These are phyloP conservation scores for Phytophthora tubulina DNA, from an alignment of 352 stramenopile species.

Conservation along the genomic window DNA sequence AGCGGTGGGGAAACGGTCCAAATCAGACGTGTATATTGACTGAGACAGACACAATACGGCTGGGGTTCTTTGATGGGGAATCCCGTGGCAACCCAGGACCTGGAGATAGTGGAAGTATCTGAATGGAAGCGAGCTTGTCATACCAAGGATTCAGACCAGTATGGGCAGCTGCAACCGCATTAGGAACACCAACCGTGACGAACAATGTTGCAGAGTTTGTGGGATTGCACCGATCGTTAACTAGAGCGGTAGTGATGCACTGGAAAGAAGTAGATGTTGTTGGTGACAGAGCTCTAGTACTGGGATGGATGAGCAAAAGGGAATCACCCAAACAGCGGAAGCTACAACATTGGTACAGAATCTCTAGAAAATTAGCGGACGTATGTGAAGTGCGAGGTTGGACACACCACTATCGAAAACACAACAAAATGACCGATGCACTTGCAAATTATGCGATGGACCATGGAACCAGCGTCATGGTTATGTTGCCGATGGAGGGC, in stretches of 20 bases:
- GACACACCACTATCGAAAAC: background rate
- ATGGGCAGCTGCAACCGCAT: background rate
- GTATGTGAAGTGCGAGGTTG: background rate
- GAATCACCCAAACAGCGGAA: background rate
- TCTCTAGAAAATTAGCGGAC: background rate
- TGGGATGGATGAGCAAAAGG: background rate
- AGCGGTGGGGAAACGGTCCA: too few relatives aligned
- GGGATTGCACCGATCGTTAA: background rate
- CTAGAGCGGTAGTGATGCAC: background rate
- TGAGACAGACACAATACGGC: too few relatives aligned
- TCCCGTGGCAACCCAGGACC: background rate
- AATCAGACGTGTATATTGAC: too few relatives aligned
- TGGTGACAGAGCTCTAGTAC: background rate
- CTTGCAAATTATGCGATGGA: conserved; percentile 7
- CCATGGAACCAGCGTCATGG: background rate
- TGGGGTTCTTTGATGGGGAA: background rate
- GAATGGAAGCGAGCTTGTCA: background rate
- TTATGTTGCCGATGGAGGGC: background rate
- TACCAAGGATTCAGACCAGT: background rate
- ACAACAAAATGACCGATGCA: conserved; percentile 8
- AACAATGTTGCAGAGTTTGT: background rate
- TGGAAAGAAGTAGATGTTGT: background rate
- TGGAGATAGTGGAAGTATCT: background rate
- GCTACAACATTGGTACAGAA: background rate
- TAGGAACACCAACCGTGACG: background rate